Conservation (phyloP, 2,329 filamentous ascomycete species). For the Aureobasidium subglaciale region DNA sequence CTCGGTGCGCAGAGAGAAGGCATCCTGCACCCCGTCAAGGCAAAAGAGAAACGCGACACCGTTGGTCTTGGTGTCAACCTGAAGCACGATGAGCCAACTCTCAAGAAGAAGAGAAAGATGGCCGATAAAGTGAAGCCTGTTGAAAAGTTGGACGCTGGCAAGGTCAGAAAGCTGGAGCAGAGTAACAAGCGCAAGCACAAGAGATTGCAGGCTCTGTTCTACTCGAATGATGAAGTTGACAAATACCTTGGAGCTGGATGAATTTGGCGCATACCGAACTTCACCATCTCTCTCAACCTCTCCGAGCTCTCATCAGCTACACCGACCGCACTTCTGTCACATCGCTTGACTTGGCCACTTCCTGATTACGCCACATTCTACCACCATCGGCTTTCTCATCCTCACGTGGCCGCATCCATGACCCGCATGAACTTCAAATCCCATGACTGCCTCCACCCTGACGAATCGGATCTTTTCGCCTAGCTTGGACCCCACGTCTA, state of each 20-base stretch:
- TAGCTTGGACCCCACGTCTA: background rate
- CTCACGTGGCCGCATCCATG: too few relatives aligned
- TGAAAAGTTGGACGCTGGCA: conserved; percentile 58
- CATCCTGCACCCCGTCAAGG: conserved; percentile 67
- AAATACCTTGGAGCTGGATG: conserved; percentile 54
- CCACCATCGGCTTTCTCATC: too few relatives aligned
- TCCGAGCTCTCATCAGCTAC: too few relatives aligned
- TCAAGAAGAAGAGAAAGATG: conserved; percentile 11
- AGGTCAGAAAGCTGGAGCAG: conserved; percentile 54
- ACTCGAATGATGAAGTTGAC: conserved; percentile 66
- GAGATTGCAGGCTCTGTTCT: conserved; percentile 63
- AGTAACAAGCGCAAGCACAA: conserved; percentile 43
- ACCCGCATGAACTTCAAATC: background rate
- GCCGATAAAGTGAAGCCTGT: background rate
- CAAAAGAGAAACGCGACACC: conserved; percentile 63
- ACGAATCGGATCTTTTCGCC: background rate
- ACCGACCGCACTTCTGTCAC: background rate
- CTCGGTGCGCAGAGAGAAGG: conserved; percentile 64
- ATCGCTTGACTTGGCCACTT: too few relatives aligned
- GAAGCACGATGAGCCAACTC: conserved; percentile 14
- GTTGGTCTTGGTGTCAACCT: conserved; percentile 56
- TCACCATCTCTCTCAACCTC: background rate
- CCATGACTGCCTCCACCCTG: background rate
- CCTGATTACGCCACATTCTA: too few relatives aligned
- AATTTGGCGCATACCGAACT: background rate